Percentiles rank a stretch among this genome's conserved stretches.
Conservation (phyloP, 176 grass and related monocot genomes). For the Saccharum officinarum region DNA sequence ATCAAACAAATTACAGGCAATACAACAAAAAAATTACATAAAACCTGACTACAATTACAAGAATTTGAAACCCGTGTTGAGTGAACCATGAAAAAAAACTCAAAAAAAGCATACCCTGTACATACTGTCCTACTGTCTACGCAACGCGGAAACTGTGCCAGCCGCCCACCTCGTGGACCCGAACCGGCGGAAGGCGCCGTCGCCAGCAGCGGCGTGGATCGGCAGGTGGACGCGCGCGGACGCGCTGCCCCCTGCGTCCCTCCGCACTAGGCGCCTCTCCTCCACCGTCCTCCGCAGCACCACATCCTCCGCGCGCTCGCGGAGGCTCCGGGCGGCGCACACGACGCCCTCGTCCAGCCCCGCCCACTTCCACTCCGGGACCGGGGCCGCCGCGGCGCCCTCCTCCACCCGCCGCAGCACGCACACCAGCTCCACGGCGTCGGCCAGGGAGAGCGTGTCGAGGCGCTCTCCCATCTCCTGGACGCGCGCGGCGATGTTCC, state of each 20-base stretch:
- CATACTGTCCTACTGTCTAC: not conserved
- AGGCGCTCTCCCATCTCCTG: conserved; percentile 60
- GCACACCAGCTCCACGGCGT: conserved; percentile 68
- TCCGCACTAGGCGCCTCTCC: conserved; percentile 44
- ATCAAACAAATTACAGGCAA: not conserved
- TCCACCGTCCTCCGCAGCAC: conserved; percentile 46
- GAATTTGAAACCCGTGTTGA: not conserved
- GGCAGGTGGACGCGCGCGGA: conserved; percentile 45
- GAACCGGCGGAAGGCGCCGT: conserved; percentile 38
- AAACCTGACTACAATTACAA: not conserved
- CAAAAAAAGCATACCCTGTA: not conserved
- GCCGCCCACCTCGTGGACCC: conserved; percentile 64
- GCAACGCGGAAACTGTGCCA: not conserved
- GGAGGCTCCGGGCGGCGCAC: conserved; percentile 32
- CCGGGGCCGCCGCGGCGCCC: not conserved
- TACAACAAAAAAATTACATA: not conserved
- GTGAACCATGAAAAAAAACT: not conserved
- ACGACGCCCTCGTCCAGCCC: conserved; percentile 55
- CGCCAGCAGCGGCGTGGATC: not conserved
- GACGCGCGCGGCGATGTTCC: conserved; percentile 51
- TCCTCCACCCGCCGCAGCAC: conserved; percentile 60
- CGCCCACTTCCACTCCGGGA: conserved; percentile 68
- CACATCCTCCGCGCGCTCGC: conserved; percentile 45
- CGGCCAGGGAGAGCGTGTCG: conserved; percentile 61
- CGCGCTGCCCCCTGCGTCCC: conserved; percentile 36